These are phyloP conservation scores for Leucaena leucocephala DNA, from an alignment of 306 rosid species.

Conservation along the genomic window DNA sequence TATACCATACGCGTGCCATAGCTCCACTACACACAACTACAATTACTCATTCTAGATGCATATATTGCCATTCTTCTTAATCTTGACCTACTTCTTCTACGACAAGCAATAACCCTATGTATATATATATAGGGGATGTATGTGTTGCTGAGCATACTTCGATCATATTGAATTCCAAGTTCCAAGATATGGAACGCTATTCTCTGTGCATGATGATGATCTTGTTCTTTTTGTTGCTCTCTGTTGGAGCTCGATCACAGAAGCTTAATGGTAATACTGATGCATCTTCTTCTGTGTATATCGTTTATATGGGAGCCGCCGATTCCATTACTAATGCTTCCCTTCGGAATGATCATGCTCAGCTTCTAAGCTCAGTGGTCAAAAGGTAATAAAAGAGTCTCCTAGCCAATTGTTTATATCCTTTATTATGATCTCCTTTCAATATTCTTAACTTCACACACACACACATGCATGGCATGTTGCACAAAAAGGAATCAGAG, in stretches of 20 bases:
- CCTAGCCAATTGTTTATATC: too few species aligned
- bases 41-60: background rate
- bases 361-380: slow-evolving; percentile 51
- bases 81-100: background rate
- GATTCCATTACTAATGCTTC: slow-evolving; percentile 44
- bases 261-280: slow-evolving; percentile 15
- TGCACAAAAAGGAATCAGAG: slow-evolving; percentile 46
- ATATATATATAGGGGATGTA: background rate
- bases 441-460: too few species aligned
- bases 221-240: slow-evolving; percentile 32
- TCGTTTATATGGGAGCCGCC: slow-evolving; percentile 90
- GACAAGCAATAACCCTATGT: background rate
- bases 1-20: slow-evolving; percentile 25
- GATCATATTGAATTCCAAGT: background rate
- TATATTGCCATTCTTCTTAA: background rate
- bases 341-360: slow-evolving; percentile 58
- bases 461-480: background rate
- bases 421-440: too few species aligned
- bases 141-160: background rate
- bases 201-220: background rate
- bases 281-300: slow-evolving; percentile 44
- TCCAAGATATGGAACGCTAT: slow-evolving; percentile 30
- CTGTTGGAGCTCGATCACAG: slow-evolving; percentile 13
- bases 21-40: slow-evolving; percentile 17
- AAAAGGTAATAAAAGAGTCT: slow-evolving; percentile 39